These are phyloP conservation scores for Metschnikowia peoriensis DNA, from an alignment of 805 yeast species.

Conservation along the genomic window DNA sequence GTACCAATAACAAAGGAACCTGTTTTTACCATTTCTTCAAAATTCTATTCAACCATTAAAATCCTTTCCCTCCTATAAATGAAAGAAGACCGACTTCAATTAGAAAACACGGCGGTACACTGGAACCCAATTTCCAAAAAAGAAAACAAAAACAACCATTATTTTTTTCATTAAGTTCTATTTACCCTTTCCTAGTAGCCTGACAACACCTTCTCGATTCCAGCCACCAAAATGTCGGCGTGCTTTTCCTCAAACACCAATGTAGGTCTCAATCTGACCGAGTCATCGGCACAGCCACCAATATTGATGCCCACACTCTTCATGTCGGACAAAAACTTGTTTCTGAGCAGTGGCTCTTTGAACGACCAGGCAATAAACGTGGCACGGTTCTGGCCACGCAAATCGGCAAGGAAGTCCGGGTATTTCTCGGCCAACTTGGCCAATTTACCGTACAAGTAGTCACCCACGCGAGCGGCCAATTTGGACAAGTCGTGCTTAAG, in stretches of 20 bases:
- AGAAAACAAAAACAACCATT: neutral
- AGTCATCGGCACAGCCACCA: conserved; percentile 80
- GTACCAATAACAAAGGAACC: no score
- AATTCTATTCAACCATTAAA: no score
- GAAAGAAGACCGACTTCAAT: no score
- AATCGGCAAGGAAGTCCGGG: conserved; percentile 52
- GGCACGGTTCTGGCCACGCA: conserved; percentile 74
- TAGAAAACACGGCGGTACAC: no score
- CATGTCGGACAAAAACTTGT: conserved; percentile 58
- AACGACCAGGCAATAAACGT: conserved; percentile 84
- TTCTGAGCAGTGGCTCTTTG: conserved; percentile 53
- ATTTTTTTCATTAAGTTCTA: neutral
- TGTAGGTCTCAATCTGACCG: conserved; percentile 81
- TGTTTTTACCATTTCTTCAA: no score
- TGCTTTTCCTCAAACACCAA: conserved; percentile 77
- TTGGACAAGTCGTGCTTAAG: conserved; percentile 56
- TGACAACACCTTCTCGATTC: conserved; percentile 39
- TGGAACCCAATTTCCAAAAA: no score
- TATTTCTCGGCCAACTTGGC: conserved; percentile 50
- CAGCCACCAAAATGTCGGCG: conserved; percentile 60
- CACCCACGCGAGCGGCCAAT: conserved; percentile 61
- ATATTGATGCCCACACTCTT: conserved; percentile 68
- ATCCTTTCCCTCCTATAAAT: no score
- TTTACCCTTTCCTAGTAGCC: conserved; percentile 21
- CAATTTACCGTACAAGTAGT: conserved; percentile 58